Percentiles rank a stretch among this genome's conserved stretches.
Conservation (phyloP, 129 eudicot species). For the Ambrosia trifida region DNA sequence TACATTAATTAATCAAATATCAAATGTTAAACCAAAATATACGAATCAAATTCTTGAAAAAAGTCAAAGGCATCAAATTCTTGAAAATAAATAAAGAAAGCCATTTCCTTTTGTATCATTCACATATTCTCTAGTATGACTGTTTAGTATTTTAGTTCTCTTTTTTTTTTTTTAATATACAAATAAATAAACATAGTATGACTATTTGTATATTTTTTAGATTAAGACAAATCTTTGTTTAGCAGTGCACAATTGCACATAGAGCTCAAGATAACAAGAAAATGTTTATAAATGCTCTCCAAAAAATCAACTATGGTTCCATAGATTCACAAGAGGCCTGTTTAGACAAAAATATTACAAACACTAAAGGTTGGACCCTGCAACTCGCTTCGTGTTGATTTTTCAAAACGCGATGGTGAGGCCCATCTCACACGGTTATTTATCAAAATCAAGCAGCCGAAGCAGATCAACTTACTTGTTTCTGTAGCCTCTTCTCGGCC, state of each 20-base stretch:
- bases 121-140: constrained; percentile 9
- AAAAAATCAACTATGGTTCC: constrained; percentile 24
- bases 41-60: constrained; percentile 24
- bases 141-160: background rate
- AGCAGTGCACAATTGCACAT: background rate
- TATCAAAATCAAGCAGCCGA: constrained; percentile 7
- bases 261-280: constrained; percentile 6
- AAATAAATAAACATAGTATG: background rate
- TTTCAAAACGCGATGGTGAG: background rate
- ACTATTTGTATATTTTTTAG: background rate
- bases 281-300: constrained; percentile 7
- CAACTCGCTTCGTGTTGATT: background rate
- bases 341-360: constrained; percentile 4
- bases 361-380: background rate
- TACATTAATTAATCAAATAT: background rate
- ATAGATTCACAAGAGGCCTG: constrained; percentile 25
- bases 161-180: background rate
- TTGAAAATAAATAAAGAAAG: constrained; percentile 3
- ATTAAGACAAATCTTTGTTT: background rate
- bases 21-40: background rate
- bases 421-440: constrained; percentile 12
- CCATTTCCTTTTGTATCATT: constrained; percentile 17
- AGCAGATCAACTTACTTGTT: constrained; percentile 41
- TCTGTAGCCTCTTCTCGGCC: constrained; percentile 85
- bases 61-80: constrained; percentile 28